Conservation (phyloP, 2,329 filamentous ascomycete species). For the Curvularia verruculosa region DNA sequence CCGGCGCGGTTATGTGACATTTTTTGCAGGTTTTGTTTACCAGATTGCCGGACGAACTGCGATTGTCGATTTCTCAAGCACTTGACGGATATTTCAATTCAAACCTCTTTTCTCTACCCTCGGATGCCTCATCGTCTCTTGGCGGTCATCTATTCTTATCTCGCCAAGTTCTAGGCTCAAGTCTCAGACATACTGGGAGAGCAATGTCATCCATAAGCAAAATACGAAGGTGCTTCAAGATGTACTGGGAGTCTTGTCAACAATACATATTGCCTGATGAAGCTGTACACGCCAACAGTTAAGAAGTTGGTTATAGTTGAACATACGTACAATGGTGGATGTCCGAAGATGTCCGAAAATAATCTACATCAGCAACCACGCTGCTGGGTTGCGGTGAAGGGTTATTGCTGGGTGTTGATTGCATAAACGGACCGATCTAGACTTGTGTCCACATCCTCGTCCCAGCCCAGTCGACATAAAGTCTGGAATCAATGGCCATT, state of each 20-base stretch:
- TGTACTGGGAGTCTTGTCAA: neutral
- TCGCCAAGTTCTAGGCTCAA: neutral
- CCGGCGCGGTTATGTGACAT: slow-evolving; percentile 33
- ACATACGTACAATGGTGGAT: neutral
- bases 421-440: neutral
- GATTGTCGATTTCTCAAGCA: slow-evolving; percentile 27
- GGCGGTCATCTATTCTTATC: slow-evolving; percentile 7
- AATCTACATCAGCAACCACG: no score
- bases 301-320: neutral
- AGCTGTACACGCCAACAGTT: neutral
- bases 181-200: neutral
- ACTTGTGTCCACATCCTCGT: neutral
- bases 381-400: neutral
- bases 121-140: slow-evolving; percentile 8
- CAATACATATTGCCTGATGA: neutral
- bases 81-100: slow-evolving; percentile 34
- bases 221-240: neutral
- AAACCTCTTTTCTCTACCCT: slow-evolving; percentile 23
- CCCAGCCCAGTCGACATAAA: neutral
- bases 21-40: slow-evolving; percentile 31
- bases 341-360: neutral
- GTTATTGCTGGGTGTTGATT: neutral
- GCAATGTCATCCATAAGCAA: neutral
- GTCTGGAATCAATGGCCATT: neutral
- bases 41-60: slow-evolving; percentile 27